Conservation (phyloP, 2,329 filamentous ascomycete genomes). For the Pseudocercospora musae region DNA sequence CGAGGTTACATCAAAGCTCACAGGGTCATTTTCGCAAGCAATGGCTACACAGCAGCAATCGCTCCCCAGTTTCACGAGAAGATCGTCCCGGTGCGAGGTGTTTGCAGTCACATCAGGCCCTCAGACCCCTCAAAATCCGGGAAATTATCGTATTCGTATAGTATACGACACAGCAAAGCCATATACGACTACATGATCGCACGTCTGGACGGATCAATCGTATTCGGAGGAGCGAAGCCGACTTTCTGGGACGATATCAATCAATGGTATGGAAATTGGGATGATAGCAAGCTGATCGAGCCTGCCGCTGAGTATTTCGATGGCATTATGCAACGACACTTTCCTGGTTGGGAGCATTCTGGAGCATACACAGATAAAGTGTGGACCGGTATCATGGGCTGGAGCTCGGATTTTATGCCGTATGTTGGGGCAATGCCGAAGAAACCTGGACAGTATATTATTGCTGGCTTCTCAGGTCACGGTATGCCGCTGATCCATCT, state of each 20-base stretch:
- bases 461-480: conserved; percentile 52
- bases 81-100: conserved; percentile 35
- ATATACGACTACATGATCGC: conserved; percentile 41
- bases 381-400: conserved; percentile 42
- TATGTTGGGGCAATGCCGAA: conserved; percentile 46
- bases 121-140: background rate
- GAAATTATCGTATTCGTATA: conserved; percentile 27
- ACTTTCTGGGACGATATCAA: conserved; percentile 23
- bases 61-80: conserved; percentile 34
- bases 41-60: conserved; percentile 25
- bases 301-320: conserved; percentile 44
- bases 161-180: conserved; percentile 17
- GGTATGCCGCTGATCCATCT: conserved; percentile 45
- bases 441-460: conserved; percentile 42
- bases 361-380: conserved; percentile 36
- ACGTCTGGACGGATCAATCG: conserved; percentile 43
- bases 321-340: conserved; percentile 47
- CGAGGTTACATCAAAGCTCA: conserved; percentile 26
- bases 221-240: conserved; percentile 42
- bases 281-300: conserved; percentile 46
- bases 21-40: conserved; percentile 31
- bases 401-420: conserved; percentile 31
- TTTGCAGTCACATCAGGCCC: conserved; percentile 46
- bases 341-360: conserved; percentile 48
- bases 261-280: conserved; percentile 45